These are phyloP conservation scores for Austroboletus olivaceoglutinosus DNA, from an alignment of 1,284 basidiomycete genomes.

Conservation along the genomic window DNA sequence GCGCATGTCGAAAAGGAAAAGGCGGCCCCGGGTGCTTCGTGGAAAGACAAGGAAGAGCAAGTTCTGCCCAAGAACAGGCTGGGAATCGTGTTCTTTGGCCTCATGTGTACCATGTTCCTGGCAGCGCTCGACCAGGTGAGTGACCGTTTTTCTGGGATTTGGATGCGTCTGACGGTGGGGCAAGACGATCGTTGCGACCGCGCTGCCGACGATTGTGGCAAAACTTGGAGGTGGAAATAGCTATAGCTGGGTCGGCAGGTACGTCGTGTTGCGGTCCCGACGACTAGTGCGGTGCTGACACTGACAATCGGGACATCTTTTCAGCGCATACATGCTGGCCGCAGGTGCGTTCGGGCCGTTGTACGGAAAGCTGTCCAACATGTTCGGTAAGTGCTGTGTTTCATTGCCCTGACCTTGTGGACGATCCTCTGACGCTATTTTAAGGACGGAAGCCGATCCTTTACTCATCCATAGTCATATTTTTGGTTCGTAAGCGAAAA, in stretches of 20 bases:
- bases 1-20: constrained; percentile 28
- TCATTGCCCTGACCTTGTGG: not conserved
- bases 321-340: constrained; percentile 70
- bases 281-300: not conserved
- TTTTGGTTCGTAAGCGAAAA: constrained; percentile 50
- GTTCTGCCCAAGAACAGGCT: constrained; percentile 56
- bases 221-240: constrained; percentile 65
- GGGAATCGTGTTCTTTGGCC: constrained; percentile 50
- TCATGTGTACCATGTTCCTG: constrained; percentile 56
- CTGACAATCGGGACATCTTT: not conserved
- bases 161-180: not conserved
- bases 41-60: constrained; percentile 55
- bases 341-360: constrained; percentile 65
- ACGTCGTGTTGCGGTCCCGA: constrained; percentile 14
- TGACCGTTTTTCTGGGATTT: not conserved
- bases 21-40: constrained; percentile 45
- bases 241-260: constrained; percentile 80
- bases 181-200: constrained; percentile 76
- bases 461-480: constrained; percentile 64
- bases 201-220: constrained; percentile 74
- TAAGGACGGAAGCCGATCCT: constrained; percentile 75
- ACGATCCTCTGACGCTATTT: not conserved
- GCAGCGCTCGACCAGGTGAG: constrained; percentile 59
- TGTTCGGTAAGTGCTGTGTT: constrained; percentile 38
- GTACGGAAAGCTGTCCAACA: constrained; percentile 75